Evolutionary conservation across 768 basidiomycete species (phyloP).

Genomic region (Megacollybia marginata): DNA sequence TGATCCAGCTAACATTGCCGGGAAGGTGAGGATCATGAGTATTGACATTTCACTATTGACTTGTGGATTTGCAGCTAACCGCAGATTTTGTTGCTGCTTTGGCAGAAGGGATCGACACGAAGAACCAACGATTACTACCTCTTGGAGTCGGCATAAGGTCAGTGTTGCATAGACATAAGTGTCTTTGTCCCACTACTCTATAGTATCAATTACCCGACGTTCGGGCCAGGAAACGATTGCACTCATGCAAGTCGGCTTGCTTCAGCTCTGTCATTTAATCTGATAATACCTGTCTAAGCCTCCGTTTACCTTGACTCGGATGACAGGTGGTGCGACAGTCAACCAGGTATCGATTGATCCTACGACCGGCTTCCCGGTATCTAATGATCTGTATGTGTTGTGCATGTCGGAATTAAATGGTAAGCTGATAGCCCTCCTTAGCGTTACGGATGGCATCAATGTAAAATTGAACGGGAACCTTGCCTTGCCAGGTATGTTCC

Average conservation of each 20-base stretch:
- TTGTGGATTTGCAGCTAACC: conserved; percentile 1
- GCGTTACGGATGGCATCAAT: conserved; percentile 16
- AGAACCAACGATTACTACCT: conserved; percentile 13
- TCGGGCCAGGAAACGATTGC: conserved; percentile 2
- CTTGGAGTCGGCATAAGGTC: conserved; percentile 20
- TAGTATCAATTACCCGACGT: conserved; percentile 1
- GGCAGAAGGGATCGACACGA: conserved; percentile 12
- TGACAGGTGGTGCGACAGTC: conserved; percentile 19
- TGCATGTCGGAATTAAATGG: neutral
- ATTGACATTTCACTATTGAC: neutral
- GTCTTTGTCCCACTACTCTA: too few species aligned
- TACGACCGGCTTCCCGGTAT: conserved; percentile 17
- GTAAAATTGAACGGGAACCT: conserved; percentile 15
- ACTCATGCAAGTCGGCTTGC: neutral
- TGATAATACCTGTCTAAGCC: conserved; percentile 9
- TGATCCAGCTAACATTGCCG: conserved; percentile 22
- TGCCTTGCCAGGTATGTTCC: conserved; percentile 14
- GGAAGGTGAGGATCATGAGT: conserved; percentile 6
- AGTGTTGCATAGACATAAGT: neutral
- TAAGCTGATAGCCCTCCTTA: neutral
- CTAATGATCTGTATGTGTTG: conserved; percentile 13
- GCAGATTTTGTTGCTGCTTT: conserved; percentile 19
- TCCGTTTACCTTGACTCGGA: conserved; percentile 19
- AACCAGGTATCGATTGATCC: conserved; percentile 15
- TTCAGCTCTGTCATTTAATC: neutral